A percentile compares a stretch with the other conserved stretches of the same genome.
Evolutionary conservation across 2,329 filamentous ascomycete species (phyloP).

Genomic region (Thermochaetoides dissita): DNA sequence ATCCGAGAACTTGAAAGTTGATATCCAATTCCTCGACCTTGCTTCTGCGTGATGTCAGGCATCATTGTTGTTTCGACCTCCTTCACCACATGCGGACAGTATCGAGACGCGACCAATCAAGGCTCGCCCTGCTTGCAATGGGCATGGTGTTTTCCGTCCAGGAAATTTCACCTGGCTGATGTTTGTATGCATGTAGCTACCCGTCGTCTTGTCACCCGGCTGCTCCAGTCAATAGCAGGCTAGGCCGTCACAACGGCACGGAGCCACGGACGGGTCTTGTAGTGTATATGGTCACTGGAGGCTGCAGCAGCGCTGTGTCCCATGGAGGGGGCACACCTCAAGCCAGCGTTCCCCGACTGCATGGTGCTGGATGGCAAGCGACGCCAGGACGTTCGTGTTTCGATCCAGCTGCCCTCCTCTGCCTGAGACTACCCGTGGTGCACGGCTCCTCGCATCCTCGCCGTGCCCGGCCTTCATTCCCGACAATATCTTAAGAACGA

Average conservation of each 20-base stretch:
- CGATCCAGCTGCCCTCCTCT: not conserved
- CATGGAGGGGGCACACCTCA: not conserved
- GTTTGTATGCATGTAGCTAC: conserved; percentile 1
- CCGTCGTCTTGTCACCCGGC: conserved; percentile 2
- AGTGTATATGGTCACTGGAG: not conserved
- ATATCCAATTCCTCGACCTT: no score
- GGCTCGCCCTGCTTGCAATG: no score
- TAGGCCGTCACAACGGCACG: not conserved
- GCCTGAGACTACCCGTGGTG: not conserved
- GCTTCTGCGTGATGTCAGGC: no score
- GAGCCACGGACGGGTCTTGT: not conserved
- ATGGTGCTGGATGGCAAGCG: not conserved
- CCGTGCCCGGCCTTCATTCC: not conserved
- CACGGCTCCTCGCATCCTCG: not conserved
- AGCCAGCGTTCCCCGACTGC: not conserved
- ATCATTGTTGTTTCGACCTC: no score
- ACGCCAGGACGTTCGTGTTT: no score
- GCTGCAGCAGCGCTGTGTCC: not conserved
- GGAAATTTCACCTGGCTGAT: not conserved
- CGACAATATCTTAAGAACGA: no score
- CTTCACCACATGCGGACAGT: no score
- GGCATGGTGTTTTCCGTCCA: not conserved
- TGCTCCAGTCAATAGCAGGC: conserved; percentile 2
- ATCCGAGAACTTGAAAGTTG: no score
- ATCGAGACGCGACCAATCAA: no score